Percentiles rank a stretch among this genome's conserved stretches.
These are phyloP conservation scores for Aspergillus fumigatiaffinis DNA, from an alignment of 2,329 filamentous ascomycete species.

Conservation along the genomic window DNA sequence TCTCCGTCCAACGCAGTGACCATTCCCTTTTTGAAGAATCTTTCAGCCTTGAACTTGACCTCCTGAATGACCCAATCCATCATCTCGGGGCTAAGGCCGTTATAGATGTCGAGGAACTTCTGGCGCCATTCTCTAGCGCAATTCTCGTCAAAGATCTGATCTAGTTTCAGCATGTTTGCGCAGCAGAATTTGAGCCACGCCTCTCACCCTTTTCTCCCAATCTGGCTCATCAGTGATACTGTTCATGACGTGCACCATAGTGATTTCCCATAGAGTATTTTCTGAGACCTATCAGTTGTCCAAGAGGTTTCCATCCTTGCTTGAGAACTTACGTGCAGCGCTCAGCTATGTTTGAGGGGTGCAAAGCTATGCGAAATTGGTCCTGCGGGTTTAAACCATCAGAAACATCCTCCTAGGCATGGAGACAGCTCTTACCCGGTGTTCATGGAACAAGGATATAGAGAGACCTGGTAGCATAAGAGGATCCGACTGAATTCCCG, in stretches of 20 bases:
- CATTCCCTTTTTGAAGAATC: slow-evolving; percentile 37
- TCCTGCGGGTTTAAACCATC: not conserved
- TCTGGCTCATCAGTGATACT: not conserved
- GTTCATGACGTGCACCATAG: not conserved
- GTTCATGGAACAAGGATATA: not conserved
- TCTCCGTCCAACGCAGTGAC: slow-evolving; percentile 43
- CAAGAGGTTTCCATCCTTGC: not conserved
- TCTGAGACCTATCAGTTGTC: not conserved
- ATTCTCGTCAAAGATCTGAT: not conserved
- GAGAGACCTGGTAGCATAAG: not conserved
- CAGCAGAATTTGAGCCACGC: not conserved
- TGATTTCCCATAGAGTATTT: not conserved
- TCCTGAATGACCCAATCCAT: slow-evolving; percentile 43
- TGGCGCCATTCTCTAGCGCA: not conserved
- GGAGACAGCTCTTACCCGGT: not conserved
- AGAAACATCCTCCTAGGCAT: not conserved
- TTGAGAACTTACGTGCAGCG: not conserved
- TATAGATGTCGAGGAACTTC: not conserved
- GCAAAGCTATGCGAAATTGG: not conserved
- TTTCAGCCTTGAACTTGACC: slow-evolving; percentile 46
- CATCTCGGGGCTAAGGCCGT: slow-evolving; percentile 30
- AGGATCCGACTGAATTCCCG: not conserved
- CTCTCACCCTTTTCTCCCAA: not conserved
- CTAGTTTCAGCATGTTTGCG: not conserved
- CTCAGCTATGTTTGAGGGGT: not conserved